Evolutionary conservation across 441 rosid genomes (phyloP), one percentile per base, ranked within the genome.

Genomic region (Metrosideros polymorpha): DNA sequence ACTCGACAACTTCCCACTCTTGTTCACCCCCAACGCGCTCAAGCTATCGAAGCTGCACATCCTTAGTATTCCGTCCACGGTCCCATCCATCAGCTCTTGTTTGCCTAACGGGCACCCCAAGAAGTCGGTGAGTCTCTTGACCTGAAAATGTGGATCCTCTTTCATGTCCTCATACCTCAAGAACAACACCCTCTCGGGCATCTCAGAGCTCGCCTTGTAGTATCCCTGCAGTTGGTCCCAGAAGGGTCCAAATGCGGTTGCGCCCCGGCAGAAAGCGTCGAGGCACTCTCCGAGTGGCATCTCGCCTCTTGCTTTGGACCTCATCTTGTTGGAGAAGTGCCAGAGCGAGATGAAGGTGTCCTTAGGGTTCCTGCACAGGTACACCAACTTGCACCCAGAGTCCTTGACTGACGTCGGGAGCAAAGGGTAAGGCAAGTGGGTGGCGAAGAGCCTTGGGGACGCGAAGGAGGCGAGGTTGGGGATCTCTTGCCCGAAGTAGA

Each of bases 11-110:
- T 24, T 59, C 12, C 88, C 90, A 14, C 51, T 87, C 84, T 88
- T 90, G 86, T 89, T 90, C 85, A 87, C 93, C 52, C 86, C 91
- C 88, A 89, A 75, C 27, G 51, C 42, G 47, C 83, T 92, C 82
- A 91, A 35, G 14, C 79, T 89, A 30, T 82, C 86, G 7, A 91
- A 90, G 55, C 92, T 89, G 54, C 90, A 91, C 9, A 84, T 6
- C 47, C 32, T 85, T 5, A 84, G 30, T 43, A 90, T 88, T 43
- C 85, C 87, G 39, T 85, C 86, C 17, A 86, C 59, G 14, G 83
- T 86, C 15, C 90, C 90, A 19, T 32, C 47, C 10, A 55, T 57
- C 39, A 85, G 90, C 85, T 89, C 90, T 53, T 87, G 82, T 5
- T 25, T n/a, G 1, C 88, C 24, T 42, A 91, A 88, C 13, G 89